Evolutionary conservation across 1,284 basidiomycete genomes (phyloP), one percentile per base, ranked within the genome.

Genomic region (Erythrobasidium hasegawianum): DNA sequence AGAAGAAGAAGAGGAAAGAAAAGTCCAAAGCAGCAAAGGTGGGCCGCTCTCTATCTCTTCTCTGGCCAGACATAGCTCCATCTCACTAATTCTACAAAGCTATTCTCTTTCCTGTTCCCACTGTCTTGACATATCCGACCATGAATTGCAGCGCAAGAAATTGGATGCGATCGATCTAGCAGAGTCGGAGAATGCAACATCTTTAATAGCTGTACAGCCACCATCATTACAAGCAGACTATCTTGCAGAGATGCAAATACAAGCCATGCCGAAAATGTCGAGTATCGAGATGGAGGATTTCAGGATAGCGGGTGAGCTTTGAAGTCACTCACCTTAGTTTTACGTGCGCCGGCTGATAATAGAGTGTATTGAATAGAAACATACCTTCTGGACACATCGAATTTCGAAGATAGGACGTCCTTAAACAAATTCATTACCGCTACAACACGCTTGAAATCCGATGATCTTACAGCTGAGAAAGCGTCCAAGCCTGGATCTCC

Each of bases 251-350:
- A 70, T 72, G 59, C 72, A 90, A 75, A 80, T 80, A 41, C 87
- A 84, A 73, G 80, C 83, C 1, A 86, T 85, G 71, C 79, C 83
- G 2, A 83, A 86, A 61, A 77, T 86, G 73, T 86, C 86, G 14
- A 77, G 77, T 5, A 79, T 91, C 55, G 89, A 92, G 77, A 81
- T 89, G 54, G 81, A 83, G 22, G 88, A 90, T 70, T 79, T 85
- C 39, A 80, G 80, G 65, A 86, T 91, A 77, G 85, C 86, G 74
- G 85, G 89, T 88, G 76, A 70, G 80, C 75, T 9, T 60, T n/a
- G n/a, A n/a, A n/a, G n/a, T n/a, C 22, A n/a, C 43, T n/a, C 29
- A 14, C n/a, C 40, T 11, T 11, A 41, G 40, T n/a, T n/a, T 41
- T n/a, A n/a, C n/a, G n/a, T n/a, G n/a, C n/a, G n/a, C n/a, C n/a